Percentiles rank a stretch among this genome's conserved stretches.
These are phyloP conservation scores for Moesziomyces sp. DNA, from an alignment of 1,284 basidiomycete species.

Conservation along the genomic window DNA sequence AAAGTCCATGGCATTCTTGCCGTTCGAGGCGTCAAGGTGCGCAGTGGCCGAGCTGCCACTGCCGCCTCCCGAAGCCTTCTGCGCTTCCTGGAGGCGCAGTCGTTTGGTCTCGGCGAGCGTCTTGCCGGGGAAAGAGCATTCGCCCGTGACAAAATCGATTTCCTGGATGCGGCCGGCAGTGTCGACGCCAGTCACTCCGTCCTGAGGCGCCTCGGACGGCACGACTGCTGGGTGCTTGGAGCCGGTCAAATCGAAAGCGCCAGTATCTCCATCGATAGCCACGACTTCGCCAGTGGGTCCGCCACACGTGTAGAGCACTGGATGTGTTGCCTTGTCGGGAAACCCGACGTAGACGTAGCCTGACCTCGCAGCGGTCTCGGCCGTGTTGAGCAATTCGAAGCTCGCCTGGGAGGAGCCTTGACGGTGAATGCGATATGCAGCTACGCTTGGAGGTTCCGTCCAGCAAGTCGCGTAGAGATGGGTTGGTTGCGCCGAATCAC, in stretches of 20 bases:
- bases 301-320: conserved; percentile 68
- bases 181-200: conserved; percentile 28
- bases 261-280: conserved; percentile 57
- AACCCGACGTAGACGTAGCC: conserved; percentile 52
- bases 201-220: conserved; percentile 7
- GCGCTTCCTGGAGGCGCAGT: conserved; percentile 7
- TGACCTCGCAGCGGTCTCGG: conserved; percentile 43
- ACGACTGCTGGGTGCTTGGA: conserved; percentile 18
- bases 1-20: conserved; percentile 51
- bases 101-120: conserved; percentile 26
- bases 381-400: conserved; percentile 47
- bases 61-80: background rate
- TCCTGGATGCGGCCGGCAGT: conserved; percentile 55
- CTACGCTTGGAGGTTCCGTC: conserved; percentile 50
- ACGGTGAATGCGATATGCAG: conserved; percentile 42
- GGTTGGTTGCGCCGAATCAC: conserved; percentile 1
- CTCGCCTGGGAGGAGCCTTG: background rate
- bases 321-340: conserved; percentile 21
- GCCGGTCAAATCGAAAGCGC: conserved; percentile 52
- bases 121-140: conserved; percentile 44
- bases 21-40: conserved; percentile 23
- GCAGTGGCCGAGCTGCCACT: conserved; percentile 1
- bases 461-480: conserved; percentile 52
- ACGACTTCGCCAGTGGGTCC: conserved; percentile 69
- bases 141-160: conserved; percentile 57